Percentiles rank a stretch among this genome's conserved stretches.
Conservation (phyloP, 1,139 yeast genomes). For the Geotrichum klebahnii region DNA sequence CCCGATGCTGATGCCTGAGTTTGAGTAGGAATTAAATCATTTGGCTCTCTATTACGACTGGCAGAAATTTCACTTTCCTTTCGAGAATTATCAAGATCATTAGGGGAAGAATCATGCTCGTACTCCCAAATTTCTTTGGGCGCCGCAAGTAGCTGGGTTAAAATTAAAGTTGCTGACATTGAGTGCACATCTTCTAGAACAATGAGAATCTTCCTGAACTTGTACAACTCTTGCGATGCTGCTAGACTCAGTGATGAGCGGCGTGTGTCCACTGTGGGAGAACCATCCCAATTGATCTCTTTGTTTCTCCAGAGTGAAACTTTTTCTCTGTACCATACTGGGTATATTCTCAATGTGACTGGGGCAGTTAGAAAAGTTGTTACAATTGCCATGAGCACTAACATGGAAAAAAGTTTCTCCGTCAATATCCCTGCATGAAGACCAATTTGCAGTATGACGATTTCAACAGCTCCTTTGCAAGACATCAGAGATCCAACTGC, state of each 20-base stretch:
- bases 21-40: too few relatives aligned
- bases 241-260: slow-evolving; percentile 18
- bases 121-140: slow-evolving; percentile 34
- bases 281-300: slow-evolving; percentile 10
- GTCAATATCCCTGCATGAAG: slow-evolving; percentile 62
- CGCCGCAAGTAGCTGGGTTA: slow-evolving; percentile 35
- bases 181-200: slow-evolving; percentile 30
- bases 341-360: slow-evolving; percentile 43
- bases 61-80: too few relatives aligned
- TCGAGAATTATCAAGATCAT: too few relatives aligned
- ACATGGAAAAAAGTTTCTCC: slow-evolving; percentile 66
- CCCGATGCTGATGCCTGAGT: too few relatives aligned
- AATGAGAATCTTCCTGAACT: slow-evolving; percentile 21
- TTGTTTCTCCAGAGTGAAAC: slow-evolving; percentile 44
- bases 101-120: too few relatives aligned
- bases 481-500: slow-evolving; percentile 79
- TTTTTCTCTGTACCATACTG: slow-evolving; percentile 12
- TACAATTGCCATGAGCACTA: slow-evolving; percentile 71
- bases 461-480: slow-evolving; percentile 68
- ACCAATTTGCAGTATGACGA: slow-evolving; percentile 71
- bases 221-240: slow-evolving; percentile 10
- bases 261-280: slow-evolving; percentile 10
- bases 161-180: slow-evolving; percentile 33
- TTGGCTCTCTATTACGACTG: too few relatives aligned
- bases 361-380: slow-evolving; percentile 76